Percentiles rank a stretch among this genome's conserved stretches.
Evolutionary conservation across 2,329 filamentous ascomycete species (phyloP).

Genomic region (Geosmithia putterillii): DNA sequence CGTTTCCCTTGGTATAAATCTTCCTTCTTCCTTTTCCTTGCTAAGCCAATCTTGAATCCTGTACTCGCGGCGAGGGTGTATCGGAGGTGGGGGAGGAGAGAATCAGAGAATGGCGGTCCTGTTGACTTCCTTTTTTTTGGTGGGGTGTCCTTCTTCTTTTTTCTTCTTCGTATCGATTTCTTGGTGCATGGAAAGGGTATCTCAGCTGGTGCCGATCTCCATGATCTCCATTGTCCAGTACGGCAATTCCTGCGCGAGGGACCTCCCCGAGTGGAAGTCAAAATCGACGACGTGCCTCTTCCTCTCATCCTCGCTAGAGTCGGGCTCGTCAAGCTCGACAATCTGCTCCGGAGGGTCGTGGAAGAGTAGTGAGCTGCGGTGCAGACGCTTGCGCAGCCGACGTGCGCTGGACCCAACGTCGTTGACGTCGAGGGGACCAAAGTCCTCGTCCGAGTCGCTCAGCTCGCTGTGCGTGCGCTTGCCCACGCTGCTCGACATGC

Average conservation of each 20-base stretch:
- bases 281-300: conserved; percentile 4
- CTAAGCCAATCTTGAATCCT: neutral
- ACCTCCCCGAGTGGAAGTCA: conserved; percentile 24
- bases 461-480: conserved; percentile 43
- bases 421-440: conserved; percentile 24
- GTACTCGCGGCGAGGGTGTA: no score
- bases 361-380: conserved; percentile 34
- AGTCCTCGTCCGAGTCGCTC: conserved; percentile 32
- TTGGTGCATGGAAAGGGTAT: neutral
- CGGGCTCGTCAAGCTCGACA: conserved; percentile 40
- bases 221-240: conserved; percentile 38
- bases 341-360: conserved; percentile 37
- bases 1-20: neutral
- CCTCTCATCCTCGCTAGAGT: conserved; percentile 33
- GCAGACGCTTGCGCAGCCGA: conserved; percentile 31
- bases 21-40: neutral
- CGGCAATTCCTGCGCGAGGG: conserved; percentile 35
- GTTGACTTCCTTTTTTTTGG: neutral
- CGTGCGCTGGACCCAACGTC: conserved; percentile 34
- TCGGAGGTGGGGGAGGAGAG: neutral
- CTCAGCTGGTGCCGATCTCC: conserved; percentile 28
- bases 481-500: conserved; percentile 39
- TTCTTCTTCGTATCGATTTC: neutral
- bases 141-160: neutral
- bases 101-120: neutral